phyloP scores from a whole-genome alignment of 2,329 filamentous ascomycete species.

The Pseudocercospora eumusae region DNA sequence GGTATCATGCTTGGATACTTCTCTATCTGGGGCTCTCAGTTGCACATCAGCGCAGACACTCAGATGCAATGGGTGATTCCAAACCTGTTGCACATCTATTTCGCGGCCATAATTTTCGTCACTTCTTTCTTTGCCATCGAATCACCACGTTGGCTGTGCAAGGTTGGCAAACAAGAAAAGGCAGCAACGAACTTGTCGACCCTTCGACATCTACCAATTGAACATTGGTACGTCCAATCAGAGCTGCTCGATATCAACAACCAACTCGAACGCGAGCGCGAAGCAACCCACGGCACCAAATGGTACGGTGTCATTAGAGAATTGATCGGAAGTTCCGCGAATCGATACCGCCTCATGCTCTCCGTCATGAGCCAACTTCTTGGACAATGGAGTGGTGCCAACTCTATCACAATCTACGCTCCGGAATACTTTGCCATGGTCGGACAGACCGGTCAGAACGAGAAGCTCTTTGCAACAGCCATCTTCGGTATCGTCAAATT shows the following conservation, averaged over 20 bases:
- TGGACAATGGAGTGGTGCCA: slow-evolving; percentile 67
- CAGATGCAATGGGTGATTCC: slow-evolving; percentile 62
- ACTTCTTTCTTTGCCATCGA: slow-evolving; percentile 55
- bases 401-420: slow-evolving; percentile 74
- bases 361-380: slow-evolving; percentile 69
- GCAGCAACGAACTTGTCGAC: slow-evolving; percentile 36
- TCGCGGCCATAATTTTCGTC: slow-evolving; percentile 69
- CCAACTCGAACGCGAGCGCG: slow-evolving; percentile 68
- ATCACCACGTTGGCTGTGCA: slow-evolving; percentile 40
- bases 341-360: slow-evolving; percentile 72
- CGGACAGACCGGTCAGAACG: slow-evolving; percentile 66
- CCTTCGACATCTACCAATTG: slow-evolving; percentile 34
- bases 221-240: slow-evolving; percentile 39
- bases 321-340: slow-evolving; percentile 66
- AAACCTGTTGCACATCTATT: slow-evolving; percentile 75
- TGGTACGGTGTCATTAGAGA: slow-evolving; percentile 68
- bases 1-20: slow-evolving; percentile 81
- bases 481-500: slow-evolving; percentile 78
- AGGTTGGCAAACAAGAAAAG: slow-evolving; percentile 37
- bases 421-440: slow-evolving; percentile 71
- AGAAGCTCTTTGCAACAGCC: slow-evolving; percentile 71
- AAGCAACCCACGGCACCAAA: slow-evolving; percentile 67
- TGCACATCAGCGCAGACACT: slow-evolving; percentile 50
- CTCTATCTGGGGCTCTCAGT: slow-evolving; percentile 58
- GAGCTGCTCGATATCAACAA: slow-evolving; percentile 66